Evolutionary conservation across 1,284 basidiomycete species (phyloP), one percentile per base, ranked within the genome.

Genomic region (Athelia psychrophila): DNA sequence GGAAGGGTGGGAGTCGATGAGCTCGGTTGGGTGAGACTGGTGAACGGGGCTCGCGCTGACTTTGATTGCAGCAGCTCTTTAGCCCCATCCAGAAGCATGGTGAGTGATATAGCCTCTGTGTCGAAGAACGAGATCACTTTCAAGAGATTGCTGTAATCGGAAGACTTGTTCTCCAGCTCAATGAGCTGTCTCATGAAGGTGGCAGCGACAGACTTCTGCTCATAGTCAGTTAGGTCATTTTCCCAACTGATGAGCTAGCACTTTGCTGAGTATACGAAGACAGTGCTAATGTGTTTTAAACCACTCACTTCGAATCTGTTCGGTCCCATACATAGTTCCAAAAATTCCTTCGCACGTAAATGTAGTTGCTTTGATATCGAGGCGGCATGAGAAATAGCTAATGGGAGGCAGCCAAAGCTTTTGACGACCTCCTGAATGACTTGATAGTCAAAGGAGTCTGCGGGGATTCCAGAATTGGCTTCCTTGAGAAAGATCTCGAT

Each of bases 211-310:
- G 44, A 46, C 25, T 23, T 30, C 22, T 46, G 5, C 44, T 46
- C 44, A 23, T 46, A 46, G 12, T n/a, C n/a, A 9, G 44, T 6
- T 30, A 46, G 24, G 25, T 46, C 44, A n/a, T 46, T 25, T 23
- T 46, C 24, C 44, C 44, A 46, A 25, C n/a, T 46, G 22, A 46
- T 24, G 16, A 46, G n/a, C 44, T 46, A 25, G 22, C n/a, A 46
- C 16, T 24, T n/a, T 12, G 12, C 12, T 18, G 8, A 46, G n/a
- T 16, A 30, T 10, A 8, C 6, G 20, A 5, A 46, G 16, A 16
- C 22, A 23, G 25, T 22, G 20, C n/a, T 5, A 8, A 22, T 5
- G n/a, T 42, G 6, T 6, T 18, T 5, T n/a, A 5, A 18, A 18
- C 9, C 20, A 22, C 38, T 6, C n/a, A 42, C 38, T 22, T 42